Evolutionary conservation across 208 protist species (phyloP).

Genomic region (Trypanosoma conorhini): DNA sequence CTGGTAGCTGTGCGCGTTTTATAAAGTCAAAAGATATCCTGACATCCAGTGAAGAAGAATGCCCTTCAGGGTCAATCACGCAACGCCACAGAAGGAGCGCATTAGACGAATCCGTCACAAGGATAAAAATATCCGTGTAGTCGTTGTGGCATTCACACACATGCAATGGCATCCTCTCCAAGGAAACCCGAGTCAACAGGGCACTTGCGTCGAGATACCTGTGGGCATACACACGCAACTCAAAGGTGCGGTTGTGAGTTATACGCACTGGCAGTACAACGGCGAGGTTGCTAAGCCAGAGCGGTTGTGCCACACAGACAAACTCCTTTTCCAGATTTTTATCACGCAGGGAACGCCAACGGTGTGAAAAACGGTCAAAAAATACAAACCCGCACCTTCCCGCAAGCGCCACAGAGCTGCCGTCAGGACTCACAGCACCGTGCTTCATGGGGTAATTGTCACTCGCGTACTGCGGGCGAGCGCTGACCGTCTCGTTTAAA

Average conservation of each 20-base stretch:
- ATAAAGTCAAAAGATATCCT: constrained; percentile 20
- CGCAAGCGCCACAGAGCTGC: constrained; percentile 40
- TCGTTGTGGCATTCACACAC: constrained; percentile 41
- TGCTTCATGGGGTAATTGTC: constrained; percentile 62
- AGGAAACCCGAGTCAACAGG: constrained; percentile 23
- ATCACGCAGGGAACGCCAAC: constrained; percentile 45
- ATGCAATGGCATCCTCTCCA: constrained; percentile 34
- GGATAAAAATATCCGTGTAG: constrained; percentile 41
- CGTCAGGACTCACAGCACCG: constrained; percentile 55
- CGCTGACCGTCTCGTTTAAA: constrained; percentile 18
- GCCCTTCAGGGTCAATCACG: background rate
- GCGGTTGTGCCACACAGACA: constrained; percentile 50
- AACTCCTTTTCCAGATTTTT: constrained; percentile 35
- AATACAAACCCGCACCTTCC: constrained; percentile 44
- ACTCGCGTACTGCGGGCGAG: constrained; percentile 37
- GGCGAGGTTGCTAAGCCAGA: constrained; percentile 51
- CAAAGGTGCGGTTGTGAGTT: constrained; percentile 29
- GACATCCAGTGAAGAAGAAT: background rate
- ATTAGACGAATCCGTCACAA: constrained; percentile 33
- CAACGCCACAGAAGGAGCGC: constrained; percentile 53
- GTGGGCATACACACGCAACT: constrained; percentile 37
- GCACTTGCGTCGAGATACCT: constrained; percentile 26
- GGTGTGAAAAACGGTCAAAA: constrained; percentile 38
- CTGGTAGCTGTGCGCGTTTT: constrained; percentile 9
- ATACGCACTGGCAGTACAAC: constrained; percentile 40